These are phyloP conservation scores for Ensete ventricosum DNA, from an alignment of 176 grass and related monocot genomes.

Conservation along the genomic window DNA sequence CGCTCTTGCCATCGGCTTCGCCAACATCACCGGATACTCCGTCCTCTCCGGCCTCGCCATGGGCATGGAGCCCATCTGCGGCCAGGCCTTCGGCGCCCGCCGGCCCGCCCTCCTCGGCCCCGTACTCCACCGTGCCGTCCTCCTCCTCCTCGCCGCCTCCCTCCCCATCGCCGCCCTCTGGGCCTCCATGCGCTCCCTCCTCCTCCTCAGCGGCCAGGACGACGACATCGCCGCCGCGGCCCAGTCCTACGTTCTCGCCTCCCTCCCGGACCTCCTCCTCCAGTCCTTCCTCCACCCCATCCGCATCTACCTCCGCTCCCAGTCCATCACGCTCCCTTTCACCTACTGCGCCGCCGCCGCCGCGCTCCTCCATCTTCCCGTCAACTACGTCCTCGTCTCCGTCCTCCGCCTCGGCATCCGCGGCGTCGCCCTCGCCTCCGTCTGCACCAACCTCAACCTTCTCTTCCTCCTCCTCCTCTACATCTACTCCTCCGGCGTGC, in stretches of 20 bases:
- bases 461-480: constrained; percentile 47
- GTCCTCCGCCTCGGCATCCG: constrained; percentile 56
- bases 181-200: constrained; percentile 53
- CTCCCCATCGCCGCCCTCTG: constrained; percentile 55
- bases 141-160: constrained; percentile 48
- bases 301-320: constrained; percentile 82
- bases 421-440: constrained; percentile 63
- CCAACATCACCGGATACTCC: constrained; percentile 90
- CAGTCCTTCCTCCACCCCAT: constrained; percentile 85
- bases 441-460: constrained; percentile 76
- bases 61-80: constrained; percentile 87
- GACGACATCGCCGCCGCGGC: constrained; percentile 46
- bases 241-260: constrained; percentile 60
- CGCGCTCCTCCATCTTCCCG: constrained; percentile 63
- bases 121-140: constrained; percentile 54
- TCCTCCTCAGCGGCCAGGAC: constrained; percentile 60
- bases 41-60: constrained; percentile 79
- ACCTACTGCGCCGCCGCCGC: constrained; percentile 49
- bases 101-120: constrained; percentile 46
- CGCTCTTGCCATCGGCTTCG: constrained; percentile 75
- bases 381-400: constrained; percentile 53
- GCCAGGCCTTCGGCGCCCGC: constrained; percentile 65
- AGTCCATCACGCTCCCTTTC: constrained; percentile 86
- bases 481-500: constrained; percentile 47
- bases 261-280: constrained; percentile 66